phyloP scores from a whole-genome alignment of 176 grass and related monocot genomes.

The Rhynchospora tenuis region DNA sequence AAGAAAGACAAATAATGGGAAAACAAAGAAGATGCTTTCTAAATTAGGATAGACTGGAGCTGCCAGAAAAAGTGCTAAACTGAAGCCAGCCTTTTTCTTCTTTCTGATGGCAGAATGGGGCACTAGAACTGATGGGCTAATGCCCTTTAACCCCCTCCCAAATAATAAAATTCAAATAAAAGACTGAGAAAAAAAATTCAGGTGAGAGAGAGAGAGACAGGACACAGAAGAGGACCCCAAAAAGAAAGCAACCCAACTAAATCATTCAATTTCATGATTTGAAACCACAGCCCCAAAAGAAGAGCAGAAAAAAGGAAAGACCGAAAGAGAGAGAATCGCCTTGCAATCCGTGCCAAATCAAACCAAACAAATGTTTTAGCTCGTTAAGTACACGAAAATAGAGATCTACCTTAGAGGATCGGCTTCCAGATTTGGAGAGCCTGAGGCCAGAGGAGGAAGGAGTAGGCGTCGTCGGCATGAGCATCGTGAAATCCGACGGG shows the following conservation, averaged over 20 bases:
- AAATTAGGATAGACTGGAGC: background rate
- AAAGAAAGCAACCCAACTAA: constrained; percentile 14
- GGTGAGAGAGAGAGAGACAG: background rate
- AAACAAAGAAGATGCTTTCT: background rate
- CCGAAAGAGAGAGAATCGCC: background rate
- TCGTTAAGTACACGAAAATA: background rate
- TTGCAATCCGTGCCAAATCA: constrained; percentile 8
- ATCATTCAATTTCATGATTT: constrained; percentile 24
- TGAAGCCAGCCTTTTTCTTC: background rate
- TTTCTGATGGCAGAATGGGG: background rate
- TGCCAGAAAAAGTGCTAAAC: background rate
- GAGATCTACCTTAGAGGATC: constrained; percentile 59
- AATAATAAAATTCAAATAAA: background rate
- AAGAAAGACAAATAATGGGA: background rate
- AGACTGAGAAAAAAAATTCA: background rate
- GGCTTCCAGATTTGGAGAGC: constrained; percentile 83
- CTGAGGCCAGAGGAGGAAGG: constrained; percentile 67
- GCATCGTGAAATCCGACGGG: constrained; percentile 39
- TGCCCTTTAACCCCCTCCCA: background rate
- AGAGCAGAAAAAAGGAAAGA: constrained; percentile 2
- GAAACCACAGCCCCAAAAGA: constrained; percentile 23
- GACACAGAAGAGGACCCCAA: background rate
- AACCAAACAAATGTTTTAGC: background rate
- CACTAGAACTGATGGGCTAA: background rate
- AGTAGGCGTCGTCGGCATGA: constrained; percentile 89